These are phyloP conservation scores for Saccharum hybrid DNA, from an alignment of 202 grass and related monocot genomes.

Conservation along the genomic window DNA sequence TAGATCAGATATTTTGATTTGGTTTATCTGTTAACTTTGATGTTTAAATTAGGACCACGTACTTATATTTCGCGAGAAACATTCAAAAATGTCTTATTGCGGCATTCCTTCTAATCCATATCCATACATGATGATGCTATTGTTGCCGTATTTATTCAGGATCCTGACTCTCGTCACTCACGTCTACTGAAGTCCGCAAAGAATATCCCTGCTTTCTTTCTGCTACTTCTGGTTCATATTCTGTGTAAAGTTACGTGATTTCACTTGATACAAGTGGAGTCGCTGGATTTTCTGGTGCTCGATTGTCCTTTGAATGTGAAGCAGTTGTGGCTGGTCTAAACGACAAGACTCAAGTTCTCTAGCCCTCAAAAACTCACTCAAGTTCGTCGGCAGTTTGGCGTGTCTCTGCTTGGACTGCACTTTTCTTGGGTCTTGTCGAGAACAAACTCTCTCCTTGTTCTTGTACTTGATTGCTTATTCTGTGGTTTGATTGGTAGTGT, in stretches of 20 bases:
- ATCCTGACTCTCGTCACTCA: slow-evolving; percentile 51
- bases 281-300: slow-evolving; percentile 41
- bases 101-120: not conserved
- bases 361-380: not conserved
- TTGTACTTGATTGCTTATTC: too few relatives aligned
- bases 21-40: not conserved
- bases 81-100: not conserved
- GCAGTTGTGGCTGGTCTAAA: slow-evolving; percentile 38
- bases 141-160: slow-evolving; percentile 41
- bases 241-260: slow-evolving; percentile 62
- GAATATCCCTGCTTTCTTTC: slow-evolving; percentile 51
- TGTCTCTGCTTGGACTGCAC: not conserved
- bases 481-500: too few relatives aligned
- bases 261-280: slow-evolving; percentile 65
- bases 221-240: slow-evolving; percentile 81
- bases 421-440: slow-evolving; percentile 46
- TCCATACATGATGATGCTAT: not conserved
- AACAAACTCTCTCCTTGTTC: not conserved
- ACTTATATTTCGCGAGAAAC: not conserved
- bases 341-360: slow-evolving; percentile 45
- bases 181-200: slow-evolving; percentile 64
- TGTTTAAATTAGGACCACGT: not conserved
- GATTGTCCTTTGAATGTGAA: slow-evolving; percentile 49
- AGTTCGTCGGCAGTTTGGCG: not conserved
- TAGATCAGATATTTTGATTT: not conserved